phyloP scores from a whole-genome alignment of 768 basidiomycete species.

The Leccinum olivaceopallidum region DNA sequence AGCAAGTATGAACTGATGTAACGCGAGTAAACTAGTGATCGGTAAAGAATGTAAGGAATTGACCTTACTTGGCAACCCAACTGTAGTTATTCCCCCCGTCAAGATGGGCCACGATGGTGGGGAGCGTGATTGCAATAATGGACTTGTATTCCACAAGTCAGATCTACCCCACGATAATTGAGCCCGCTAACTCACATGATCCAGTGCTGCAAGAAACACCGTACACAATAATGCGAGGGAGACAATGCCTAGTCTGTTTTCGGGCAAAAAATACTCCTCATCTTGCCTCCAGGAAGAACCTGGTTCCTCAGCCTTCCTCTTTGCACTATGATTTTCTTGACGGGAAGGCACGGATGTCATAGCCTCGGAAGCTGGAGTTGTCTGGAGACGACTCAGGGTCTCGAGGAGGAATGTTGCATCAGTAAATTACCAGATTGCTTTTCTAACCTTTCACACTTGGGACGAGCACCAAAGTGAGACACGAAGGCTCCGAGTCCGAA shows the following conservation, averaged over 20 bases:
- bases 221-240: slow-evolving; percentile 24
- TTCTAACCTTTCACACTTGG: not conserved
- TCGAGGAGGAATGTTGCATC: not conserved
- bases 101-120: slow-evolving; percentile 63
- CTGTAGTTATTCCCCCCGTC: slow-evolving; percentile 65
- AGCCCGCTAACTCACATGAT: slow-evolving; percentile 42
- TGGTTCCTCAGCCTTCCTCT: slow-evolving; percentile 20
- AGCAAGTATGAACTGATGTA: slow-evolving; percentile 66
- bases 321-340: not conserved
- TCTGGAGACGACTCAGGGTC: not conserved
- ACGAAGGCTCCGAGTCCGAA: not conserved
- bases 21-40: not conserved
- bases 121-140: slow-evolving; percentile 68
- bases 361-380: not conserved
- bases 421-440: not conserved
- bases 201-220: slow-evolving; percentile 45
- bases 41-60: not conserved
- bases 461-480: not conserved
- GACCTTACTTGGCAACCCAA: slow-evolving; percentile 65
- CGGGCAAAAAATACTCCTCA: slow-evolving; percentile 53
- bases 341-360: not conserved
- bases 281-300: slow-evolving; percentile 52
- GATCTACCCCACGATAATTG: not conserved
- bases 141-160: slow-evolving; percentile 37
- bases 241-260: slow-evolving; percentile 16